Evolutionary conservation across 2,329 filamentous ascomycete species (phyloP).

Genomic region (Pestalotiopsis sp.): DNA sequence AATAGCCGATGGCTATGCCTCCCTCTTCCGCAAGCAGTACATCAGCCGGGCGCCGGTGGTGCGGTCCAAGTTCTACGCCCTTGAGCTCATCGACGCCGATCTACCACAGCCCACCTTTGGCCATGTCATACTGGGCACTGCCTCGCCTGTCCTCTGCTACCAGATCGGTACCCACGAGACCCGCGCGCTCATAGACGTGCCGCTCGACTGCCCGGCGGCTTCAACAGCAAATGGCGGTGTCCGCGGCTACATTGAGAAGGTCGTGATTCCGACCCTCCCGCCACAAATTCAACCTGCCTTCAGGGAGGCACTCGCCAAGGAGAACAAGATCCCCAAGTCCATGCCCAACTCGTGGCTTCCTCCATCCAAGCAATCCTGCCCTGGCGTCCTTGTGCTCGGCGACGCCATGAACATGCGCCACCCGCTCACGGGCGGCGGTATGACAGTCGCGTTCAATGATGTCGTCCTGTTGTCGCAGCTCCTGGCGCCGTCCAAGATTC

Average conservation of each 20-base stretch:
- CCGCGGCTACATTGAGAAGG: constrained; percentile 78
- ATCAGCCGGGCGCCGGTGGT: constrained; percentile 69
- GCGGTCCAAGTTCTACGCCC: constrained; percentile 87
- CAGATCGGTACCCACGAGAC: constrained; percentile 97
- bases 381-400: constrained; percentile 80
- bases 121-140: constrained; percentile 83
- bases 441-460: constrained; percentile 97
- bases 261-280: constrained; percentile 80
- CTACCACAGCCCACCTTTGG: constrained; percentile 78
- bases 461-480: constrained; percentile 77
- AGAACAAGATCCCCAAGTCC: constrained; percentile 73
- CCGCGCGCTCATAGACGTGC: constrained; percentile 85
- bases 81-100: constrained; percentile 87
- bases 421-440: constrained; percentile 92
- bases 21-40: constrained; percentile 85
- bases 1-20: constrained; percentile 89
- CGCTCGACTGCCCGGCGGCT: constrained; percentile 74
- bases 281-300: constrained; percentile 73
- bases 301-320: constrained; percentile 69
- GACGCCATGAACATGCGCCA: constrained; percentile 99
- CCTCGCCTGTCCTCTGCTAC: constrained; percentile 83
- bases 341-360: constrained; percentile 98
- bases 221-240: constrained; percentile 78
- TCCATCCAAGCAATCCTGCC: constrained; percentile 67
- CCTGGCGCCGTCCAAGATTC: constrained; percentile 70